These are phyloP conservation scores for Wickerhamomyces bovis DNA, from an alignment of 805 yeast species.

Conservation along the genomic window DNA sequence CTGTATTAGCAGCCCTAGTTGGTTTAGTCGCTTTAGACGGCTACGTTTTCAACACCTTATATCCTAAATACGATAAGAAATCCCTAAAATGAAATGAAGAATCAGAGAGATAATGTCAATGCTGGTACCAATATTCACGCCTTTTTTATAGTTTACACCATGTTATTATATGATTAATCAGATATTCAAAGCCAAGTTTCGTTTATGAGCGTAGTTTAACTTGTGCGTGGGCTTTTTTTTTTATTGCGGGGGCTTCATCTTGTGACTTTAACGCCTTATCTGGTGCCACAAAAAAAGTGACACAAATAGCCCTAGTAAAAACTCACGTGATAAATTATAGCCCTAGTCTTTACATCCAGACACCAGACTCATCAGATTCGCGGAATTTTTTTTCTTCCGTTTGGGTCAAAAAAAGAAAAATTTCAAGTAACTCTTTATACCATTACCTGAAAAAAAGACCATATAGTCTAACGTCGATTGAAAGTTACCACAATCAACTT, in stretches of 20 bases:
- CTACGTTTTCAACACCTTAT: slow-evolving; percentile 45
- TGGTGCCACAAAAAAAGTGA: slow-evolving; percentile 1
- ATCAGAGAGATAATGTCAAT: neutral
- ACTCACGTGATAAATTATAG: neutral
- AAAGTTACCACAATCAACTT: slow-evolving; percentile 50
- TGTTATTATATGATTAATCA: neutral
- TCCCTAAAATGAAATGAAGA: slow-evolving; percentile 6
- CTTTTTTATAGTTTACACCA: neutral
- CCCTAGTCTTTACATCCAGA: slow-evolving; percentile 1
- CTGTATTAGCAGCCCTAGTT: slow-evolving; percentile 46
- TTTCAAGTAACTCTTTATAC: too few relatives aligned
- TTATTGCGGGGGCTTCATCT: neutral
- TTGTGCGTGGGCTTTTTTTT: neutral
- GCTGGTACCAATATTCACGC: neutral
- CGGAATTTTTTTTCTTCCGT: neutral
- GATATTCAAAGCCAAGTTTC: too few relatives aligned
- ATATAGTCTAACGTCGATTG: slow-evolving; percentile 35
- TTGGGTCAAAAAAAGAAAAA: neutral
- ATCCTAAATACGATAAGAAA: slow-evolving; percentile 47
- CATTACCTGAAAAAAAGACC: neutral
- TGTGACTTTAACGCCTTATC: neutral
- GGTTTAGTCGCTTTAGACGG: slow-evolving; percentile 53
- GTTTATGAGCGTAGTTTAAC: neutral
- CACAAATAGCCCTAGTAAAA: neutral
- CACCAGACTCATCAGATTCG: slow-evolving; percentile 1